Evolutionary conservation across 2,329 filamentous ascomycete genomes (phyloP), one percentile per base, ranked within the genome.

Genomic region (Pseudocercospora crystallina): DNA sequence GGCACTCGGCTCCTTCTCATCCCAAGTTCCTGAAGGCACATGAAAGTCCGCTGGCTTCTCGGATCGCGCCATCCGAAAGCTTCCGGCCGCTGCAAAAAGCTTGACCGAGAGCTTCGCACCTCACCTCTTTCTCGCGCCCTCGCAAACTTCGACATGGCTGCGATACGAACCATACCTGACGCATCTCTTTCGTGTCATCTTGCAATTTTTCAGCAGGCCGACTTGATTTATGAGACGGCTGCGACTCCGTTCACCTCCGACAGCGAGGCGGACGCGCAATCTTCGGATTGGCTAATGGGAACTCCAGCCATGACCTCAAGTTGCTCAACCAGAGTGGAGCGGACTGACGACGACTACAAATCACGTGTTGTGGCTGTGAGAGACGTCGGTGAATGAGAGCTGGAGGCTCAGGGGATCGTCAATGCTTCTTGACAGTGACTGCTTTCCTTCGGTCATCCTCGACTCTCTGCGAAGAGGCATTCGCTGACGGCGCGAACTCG

Each of bases 351-450:
- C 47, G 41, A 50, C 47, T 38, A 20, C 35, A 35, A 15, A 13
- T 30, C 47, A 43, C 41, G 47, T 43, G n/a, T 36, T 17, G 41
- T 50, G 47, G 47, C 47, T 50, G 43, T 50, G 32, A 38, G 30
- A 13, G 12, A 15, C 32, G 10, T 31, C 15, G 47, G 40, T 40
- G 47, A 44, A 49, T 44, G 40, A 50, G 47, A 31, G 13, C 17
- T 20, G 33, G 20, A 34, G 14, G 17, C 34, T 43, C 47, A 50
- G 47, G 47, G 41, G 43, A 12, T 11, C 10, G n/a, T 26, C 12
- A 20, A 10, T 14, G 14, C 5, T 26, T 34, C 42, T 34, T 13
- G 29, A 30, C 20, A 17, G 46, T 13, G 29, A 30, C 20, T 33
- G 46, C 14, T 17, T 39, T 34, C n/a, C 37, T 37, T 34, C 32